phyloP scores from a whole-genome alignment of 345 rosid species.

The Linum tenue region DNA sequence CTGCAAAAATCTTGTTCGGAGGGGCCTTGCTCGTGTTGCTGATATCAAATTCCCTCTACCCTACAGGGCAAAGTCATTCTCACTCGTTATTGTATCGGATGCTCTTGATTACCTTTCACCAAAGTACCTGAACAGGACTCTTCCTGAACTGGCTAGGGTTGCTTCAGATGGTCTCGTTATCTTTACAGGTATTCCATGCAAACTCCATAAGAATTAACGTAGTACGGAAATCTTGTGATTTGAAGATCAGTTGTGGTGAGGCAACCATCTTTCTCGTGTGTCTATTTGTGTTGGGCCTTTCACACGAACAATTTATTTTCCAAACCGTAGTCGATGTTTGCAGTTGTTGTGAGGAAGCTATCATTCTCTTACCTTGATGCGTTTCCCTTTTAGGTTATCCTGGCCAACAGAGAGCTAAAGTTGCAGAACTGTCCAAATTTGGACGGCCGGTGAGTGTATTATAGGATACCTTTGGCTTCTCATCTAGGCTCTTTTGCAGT shows the following conservation, averaged over 20 bases:
- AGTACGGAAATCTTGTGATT: not conserved
- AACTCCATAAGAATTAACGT: not conserved
- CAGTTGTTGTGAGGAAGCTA: not conserved
- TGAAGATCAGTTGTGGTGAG: no score
- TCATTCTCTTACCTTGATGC: not conserved
- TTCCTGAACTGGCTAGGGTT: conserved; percentile 84
- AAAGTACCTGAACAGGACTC: conserved; percentile 82
- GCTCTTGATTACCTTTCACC: conserved; percentile 93
- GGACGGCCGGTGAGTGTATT: conserved; percentile 57
- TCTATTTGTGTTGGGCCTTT: no score
- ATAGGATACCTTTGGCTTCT: not conserved
- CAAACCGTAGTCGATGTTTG: no score
- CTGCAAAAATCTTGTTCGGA: conserved; percentile 77
- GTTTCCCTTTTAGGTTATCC: conserved; percentile 44
- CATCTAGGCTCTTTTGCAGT: not conserved
- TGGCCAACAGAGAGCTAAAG: conserved; percentile 64
- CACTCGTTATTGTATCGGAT: conserved; percentile 85
- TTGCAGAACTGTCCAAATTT: conserved; percentile 52
- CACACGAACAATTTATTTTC: no score
- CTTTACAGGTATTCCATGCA: conserved; percentile 52
- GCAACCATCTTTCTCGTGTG: no score
- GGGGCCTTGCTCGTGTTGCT: conserved; percentile 83
- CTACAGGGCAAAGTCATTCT: conserved; percentile 78
- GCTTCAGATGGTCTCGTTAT: conserved; percentile 66
- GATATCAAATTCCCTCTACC: conserved; percentile 91